Evolutionary conservation across 768 basidiomycete genomes (phyloP).

Genomic region (Myochromella boudieri): DNA sequence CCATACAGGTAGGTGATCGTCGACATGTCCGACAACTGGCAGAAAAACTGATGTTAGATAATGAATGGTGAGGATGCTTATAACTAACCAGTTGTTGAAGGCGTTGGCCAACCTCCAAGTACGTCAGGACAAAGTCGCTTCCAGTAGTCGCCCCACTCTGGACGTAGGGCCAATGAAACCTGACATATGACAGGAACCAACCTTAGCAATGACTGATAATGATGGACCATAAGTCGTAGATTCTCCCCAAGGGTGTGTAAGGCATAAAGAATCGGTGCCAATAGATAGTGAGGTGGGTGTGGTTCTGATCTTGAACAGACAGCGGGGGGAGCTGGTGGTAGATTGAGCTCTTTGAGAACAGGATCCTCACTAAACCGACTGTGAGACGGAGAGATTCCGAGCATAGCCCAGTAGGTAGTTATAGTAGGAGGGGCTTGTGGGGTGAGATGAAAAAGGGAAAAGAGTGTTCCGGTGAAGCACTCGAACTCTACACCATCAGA

Average conservation of each 20-base stretch:
- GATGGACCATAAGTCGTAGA: slow-evolving; percentile 55
- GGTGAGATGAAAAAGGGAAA: slow-evolving; percentile 41
- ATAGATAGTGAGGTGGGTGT: slow-evolving; percentile 38
- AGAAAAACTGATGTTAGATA: slow-evolving; percentile 12
- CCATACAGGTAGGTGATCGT: slow-evolving; percentile 73
- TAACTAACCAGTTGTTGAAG: slow-evolving; percentile 39
- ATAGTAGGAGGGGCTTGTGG: slow-evolving; percentile 19
- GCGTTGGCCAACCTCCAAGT: slow-evolving; percentile 58
- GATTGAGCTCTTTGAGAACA: slow-evolving; percentile 44
- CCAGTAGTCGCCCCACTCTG: slow-evolving; percentile 95
- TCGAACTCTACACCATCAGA: slow-evolving; percentile 54
- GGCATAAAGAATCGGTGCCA: slow-evolving; percentile 65
- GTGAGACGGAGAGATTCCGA: slow-evolving; percentile 44
- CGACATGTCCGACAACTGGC: slow-evolving; percentile 48
- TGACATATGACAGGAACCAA: slow-evolving; percentile 66
- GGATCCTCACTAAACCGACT: slow-evolving; percentile 59
- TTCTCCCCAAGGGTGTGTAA: slow-evolving; percentile 81
- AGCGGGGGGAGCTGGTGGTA: slow-evolving; percentile 25
- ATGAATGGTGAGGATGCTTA: no score
- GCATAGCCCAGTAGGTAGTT: slow-evolving; percentile 44
- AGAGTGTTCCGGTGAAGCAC: slow-evolving; percentile 54
- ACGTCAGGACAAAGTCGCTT: slow-evolving; percentile 72
- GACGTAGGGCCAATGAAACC: slow-evolving; percentile 61
- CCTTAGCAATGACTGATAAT: slow-evolving; percentile 52
- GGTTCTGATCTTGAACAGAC: slow-evolving; percentile 20